Conservation (phyloP, 352 stramenopile species). For the Globisporangium nodosum region DNA sequence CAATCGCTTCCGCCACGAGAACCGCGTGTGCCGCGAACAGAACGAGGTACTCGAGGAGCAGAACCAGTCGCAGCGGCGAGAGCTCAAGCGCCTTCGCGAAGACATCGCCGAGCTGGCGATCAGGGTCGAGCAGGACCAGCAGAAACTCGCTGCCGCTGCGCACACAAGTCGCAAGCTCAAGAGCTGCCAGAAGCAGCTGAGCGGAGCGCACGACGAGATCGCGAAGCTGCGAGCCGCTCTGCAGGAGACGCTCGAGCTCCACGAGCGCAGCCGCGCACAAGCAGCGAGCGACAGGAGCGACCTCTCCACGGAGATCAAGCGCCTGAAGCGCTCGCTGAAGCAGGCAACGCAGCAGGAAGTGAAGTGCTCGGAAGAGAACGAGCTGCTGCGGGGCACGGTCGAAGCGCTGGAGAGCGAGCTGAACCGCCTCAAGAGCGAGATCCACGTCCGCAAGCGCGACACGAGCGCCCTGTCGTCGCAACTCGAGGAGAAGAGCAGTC, state of each 20-base stretch:
- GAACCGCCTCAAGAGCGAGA: constrained; percentile 20
- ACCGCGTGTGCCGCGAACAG: constrained; percentile 33
- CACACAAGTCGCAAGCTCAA: constrained; percentile 45
- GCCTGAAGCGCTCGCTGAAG: constrained; percentile 41
- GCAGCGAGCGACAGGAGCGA: constrained; percentile 34
- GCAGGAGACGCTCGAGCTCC: constrained; percentile 26
- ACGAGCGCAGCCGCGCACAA: constrained; percentile 25
- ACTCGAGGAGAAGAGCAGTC: constrained; percentile 31
- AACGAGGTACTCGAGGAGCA: constrained; percentile 41
- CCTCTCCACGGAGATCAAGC: constrained; percentile 30
- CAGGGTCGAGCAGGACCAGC: constrained; percentile 31
- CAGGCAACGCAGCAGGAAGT: constrained; percentile 36
- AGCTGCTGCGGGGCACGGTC: constrained; percentile 31
- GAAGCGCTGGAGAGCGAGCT: constrained; percentile 28
- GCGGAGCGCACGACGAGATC: constrained; percentile 22
- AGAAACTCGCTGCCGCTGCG: constrained; percentile 20
- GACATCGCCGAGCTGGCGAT: constrained; percentile 27
- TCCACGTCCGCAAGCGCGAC: constrained; percentile 31
- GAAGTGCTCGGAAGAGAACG: constrained; percentile 24
- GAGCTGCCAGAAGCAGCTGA: constrained; percentile 33
- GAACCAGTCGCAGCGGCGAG: constrained; percentile 29
- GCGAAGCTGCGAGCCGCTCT: constrained; percentile 32
- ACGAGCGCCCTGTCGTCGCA: constrained; percentile 19
- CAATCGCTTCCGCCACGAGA: constrained; percentile 59
- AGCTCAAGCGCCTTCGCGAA: constrained; percentile 44